Evolutionary conservation across 371 early-diverging fungal species (phyloP).

Genomic region (Gilbertella persicaria): DNA sequence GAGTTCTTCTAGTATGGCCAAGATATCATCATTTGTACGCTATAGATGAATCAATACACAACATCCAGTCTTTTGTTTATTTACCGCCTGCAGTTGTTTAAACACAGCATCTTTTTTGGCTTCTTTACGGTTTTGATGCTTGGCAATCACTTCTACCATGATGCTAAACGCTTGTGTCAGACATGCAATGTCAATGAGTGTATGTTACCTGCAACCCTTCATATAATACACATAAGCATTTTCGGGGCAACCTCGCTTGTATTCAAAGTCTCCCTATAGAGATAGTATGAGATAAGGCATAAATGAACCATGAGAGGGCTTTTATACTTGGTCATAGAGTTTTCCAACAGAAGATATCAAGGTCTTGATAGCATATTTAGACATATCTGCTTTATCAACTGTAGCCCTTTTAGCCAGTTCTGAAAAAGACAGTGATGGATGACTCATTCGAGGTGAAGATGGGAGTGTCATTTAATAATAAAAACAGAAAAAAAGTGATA

Average conservation of each 20-base stretch:
- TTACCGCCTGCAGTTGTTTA: slow-evolving; percentile 46
- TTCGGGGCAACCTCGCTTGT: not conserved
- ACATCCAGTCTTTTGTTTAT: slow-evolving; percentile 2
- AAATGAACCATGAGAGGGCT: not conserved
- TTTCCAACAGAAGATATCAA: slow-evolving; percentile 18
- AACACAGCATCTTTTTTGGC: slow-evolving; percentile 42
- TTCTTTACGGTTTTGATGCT: slow-evolving; percentile 46
- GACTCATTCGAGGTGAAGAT: not conserved
- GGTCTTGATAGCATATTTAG: slow-evolving; percentile 14
- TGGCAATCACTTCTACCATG: slow-evolving; percentile 51
- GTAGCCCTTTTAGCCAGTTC: slow-evolving; percentile 22
- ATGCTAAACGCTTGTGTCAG: slow-evolving; percentile 38
- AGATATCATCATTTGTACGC: slow-evolving; percentile 36
- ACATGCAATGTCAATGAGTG: not conserved
- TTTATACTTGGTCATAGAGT: slow-evolving; percentile 26
- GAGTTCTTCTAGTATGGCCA: slow-evolving; percentile 25
- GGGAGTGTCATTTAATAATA: not conserved
- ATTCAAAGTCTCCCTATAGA: slow-evolving; percentile 21
- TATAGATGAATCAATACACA: slow-evolving; percentile 12
- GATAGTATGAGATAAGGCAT: not conserved
- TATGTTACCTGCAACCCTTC: slow-evolving; percentile 28
- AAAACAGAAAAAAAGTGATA: not conserved
- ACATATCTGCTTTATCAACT: slow-evolving; percentile 12
- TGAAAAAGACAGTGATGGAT: not conserved
- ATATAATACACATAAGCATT: slow-evolving; percentile 24